These are phyloP conservation scores for Xerocomus potaroensis DNA, from an alignment of 768 basidiomycete species.

Conservation along the genomic window DNA sequence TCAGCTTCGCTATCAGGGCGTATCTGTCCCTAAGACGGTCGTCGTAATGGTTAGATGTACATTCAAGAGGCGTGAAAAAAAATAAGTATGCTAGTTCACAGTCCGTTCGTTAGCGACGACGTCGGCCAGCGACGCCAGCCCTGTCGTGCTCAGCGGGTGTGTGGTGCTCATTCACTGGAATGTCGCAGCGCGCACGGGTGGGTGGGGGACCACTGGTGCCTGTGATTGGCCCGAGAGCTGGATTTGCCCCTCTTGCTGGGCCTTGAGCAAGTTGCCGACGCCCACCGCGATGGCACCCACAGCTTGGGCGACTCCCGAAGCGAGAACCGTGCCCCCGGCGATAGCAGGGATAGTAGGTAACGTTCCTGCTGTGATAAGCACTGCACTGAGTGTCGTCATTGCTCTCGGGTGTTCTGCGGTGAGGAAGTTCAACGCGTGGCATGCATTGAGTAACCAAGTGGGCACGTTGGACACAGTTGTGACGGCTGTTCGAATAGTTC, in stretches of 20 bases:
- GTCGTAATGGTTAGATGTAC: conserved; percentile 10
- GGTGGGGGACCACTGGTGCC: conserved; percentile 19
- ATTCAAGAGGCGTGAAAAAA: neutral
- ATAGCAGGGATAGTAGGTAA: conserved; percentile 70
- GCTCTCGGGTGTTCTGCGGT: conserved; percentile 71
- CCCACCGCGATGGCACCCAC: conserved; percentile 78
- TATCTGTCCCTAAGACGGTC: conserved; percentile 4
- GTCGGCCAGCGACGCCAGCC: conserved; percentile 22
- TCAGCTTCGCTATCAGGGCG: conserved; percentile 9
- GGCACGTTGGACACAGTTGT: conserved; percentile 58
- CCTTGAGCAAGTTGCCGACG: conserved; percentile 54
- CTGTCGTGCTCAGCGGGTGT: conserved; percentile 6
- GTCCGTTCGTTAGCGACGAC: conserved; percentile 12
- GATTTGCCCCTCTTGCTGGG: conserved; percentile 40
- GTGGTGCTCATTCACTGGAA: conserved; percentile 19
- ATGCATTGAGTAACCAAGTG: conserved; percentile 73
- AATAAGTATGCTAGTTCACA: conserved; percentile 20
- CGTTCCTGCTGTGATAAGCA: conserved; percentile 75
- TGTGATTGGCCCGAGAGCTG: conserved; percentile 22
- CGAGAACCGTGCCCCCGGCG: conserved; percentile 66
- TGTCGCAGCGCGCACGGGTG: conserved; percentile 29
- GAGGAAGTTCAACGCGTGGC: conserved; percentile 69
- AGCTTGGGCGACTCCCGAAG: conserved; percentile 70
- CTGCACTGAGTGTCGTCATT: conserved; percentile 70
- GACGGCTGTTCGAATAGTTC: conserved; percentile 21